These are phyloP conservation scores for Maudiozyma serrabonitensis DNA, from an alignment of 805 yeast genomes.

Conservation along the genomic window DNA sequence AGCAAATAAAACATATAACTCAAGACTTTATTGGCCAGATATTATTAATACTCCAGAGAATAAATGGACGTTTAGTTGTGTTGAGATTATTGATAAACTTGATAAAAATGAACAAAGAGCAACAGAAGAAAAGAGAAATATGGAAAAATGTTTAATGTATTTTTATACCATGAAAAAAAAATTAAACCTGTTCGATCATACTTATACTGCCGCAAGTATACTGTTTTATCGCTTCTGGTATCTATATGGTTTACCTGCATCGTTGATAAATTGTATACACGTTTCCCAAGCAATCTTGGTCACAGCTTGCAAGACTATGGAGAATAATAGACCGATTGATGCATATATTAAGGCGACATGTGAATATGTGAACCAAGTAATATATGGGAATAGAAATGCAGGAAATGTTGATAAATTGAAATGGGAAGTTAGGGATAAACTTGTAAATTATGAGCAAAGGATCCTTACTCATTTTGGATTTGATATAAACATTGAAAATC, in stretches of 20 bases:
- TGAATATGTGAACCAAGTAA: slow-evolving; percentile 19
- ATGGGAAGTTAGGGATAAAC: slow-evolving; percentile 29
- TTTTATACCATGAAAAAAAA: slow-evolving; percentile 29
- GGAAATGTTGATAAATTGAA: slow-evolving; percentile 28
- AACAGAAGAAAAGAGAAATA: slow-evolving; percentile 21
- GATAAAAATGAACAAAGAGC: slow-evolving; percentile 15
- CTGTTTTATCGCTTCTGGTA: slow-evolving; percentile 29
- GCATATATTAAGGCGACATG: slow-evolving; percentile 28
- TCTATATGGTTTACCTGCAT: slow-evolving; percentile 22
- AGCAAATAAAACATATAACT: slow-evolving; percentile 14
- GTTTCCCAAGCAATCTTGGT: slow-evolving; percentile 28
- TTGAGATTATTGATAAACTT: slow-evolving; percentile 25
- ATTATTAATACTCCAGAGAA: slow-evolving; percentile 25
- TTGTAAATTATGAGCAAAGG: slow-evolving; percentile 26
- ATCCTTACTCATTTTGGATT: slow-evolving; percentile 27
- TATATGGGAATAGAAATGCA: slow-evolving; percentile 14
- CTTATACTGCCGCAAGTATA: slow-evolving; percentile 29
- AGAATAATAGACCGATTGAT: slow-evolving; percentile 30
- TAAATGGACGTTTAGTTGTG: slow-evolving; percentile 23
- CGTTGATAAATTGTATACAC: slow-evolving; percentile 24
- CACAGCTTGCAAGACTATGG: slow-evolving; percentile 30
- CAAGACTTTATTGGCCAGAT: slow-evolving; percentile 29
- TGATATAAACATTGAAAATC: slow-evolving; percentile 27
- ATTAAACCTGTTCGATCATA: slow-evolving; percentile 27
- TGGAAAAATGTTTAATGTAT: slow-evolving; percentile 29